These are phyloP conservation scores for Stephanodiscus triporus DNA, from an alignment of 108 stramenopile species.

Conservation along the genomic window DNA sequence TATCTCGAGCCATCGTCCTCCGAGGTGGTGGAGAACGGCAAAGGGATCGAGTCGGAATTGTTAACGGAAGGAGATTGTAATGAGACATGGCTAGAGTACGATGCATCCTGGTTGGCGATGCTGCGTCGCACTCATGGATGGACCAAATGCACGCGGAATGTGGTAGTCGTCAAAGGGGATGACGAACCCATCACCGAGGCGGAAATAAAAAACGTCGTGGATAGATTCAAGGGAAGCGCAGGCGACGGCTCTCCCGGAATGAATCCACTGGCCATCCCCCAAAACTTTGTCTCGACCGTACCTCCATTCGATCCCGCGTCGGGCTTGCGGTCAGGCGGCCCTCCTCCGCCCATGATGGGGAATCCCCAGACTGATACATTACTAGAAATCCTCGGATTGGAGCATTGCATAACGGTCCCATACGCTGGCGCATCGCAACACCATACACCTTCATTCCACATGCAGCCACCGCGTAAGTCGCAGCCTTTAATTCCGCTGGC, in stretches of 20 bases:
- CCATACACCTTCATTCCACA: neutral
- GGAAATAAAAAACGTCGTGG: conserved; percentile 52
- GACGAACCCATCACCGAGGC: conserved; percentile 29
- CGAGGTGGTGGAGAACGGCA: neutral
- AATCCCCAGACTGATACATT: conserved; percentile 94
- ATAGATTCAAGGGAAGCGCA: conserved; percentile 19
- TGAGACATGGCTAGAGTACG: conserved; percentile 68
- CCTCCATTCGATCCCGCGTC: conserved; percentile 34
- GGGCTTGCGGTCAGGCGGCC: conserved; percentile 16
- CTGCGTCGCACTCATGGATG: conserved; percentile 74
- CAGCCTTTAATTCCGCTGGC: conserved; percentile 5
- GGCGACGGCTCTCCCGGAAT: neutral
- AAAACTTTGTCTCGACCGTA: conserved; percentile 68
- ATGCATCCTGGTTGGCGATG: conserved; percentile 86
- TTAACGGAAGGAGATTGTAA: conserved; percentile 11
- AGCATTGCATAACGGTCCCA: conserved; percentile 82
- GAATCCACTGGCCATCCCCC: conserved; percentile 54
- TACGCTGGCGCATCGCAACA: conserved; percentile 30
- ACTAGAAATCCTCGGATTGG: conserved; percentile 70
- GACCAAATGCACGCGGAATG: conserved; percentile 38
- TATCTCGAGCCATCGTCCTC: conserved; percentile 55
- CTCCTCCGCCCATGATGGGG: conserved; percentile 66
- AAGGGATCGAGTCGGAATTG: neutral
- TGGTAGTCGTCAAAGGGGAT: conserved; percentile 38
- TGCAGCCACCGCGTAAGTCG: conserved; percentile 11